phyloP scores from a whole-genome alignment of 139 green algal genomes.

The Desmodesmus armatus region DNA sequence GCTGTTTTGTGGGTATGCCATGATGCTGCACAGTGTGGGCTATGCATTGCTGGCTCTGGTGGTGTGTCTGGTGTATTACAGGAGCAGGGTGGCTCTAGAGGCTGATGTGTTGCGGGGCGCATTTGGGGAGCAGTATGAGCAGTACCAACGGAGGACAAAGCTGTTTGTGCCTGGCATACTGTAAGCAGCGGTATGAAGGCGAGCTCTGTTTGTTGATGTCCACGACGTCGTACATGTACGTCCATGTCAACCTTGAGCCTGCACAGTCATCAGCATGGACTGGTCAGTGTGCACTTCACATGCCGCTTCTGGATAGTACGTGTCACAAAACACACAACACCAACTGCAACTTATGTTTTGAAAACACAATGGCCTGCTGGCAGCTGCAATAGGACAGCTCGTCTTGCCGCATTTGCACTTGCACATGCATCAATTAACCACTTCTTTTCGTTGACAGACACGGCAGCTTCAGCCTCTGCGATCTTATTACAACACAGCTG shows the following conservation, averaged over 20 bases:
- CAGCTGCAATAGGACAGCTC: neutral
- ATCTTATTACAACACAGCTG: too few relatives aligned
- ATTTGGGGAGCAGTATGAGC: slow-evolving; percentile 60
- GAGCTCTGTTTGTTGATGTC: neutral
- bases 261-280: neutral
- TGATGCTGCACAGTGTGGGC: slow-evolving; percentile 58
- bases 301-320: neutral
- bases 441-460: too few relatives aligned
- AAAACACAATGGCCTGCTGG: neutral
- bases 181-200: neutral
- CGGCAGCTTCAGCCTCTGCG: too few relatives aligned
- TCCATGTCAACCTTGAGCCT: neutral
- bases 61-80: slow-evolving; percentile 61
- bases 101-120: slow-evolving; percentile 45
- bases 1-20: slow-evolving; percentile 69
- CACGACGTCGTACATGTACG: neutral
- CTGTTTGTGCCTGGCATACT: slow-evolving; percentile 47
- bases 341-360: neutral
- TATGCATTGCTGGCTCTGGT: slow-evolving; percentile 47
- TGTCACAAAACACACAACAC: neutral
- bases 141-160: slow-evolving; percentile 49
- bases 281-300: neutral
- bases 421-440: too few relatives aligned
- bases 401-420: neutral
- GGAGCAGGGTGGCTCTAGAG: slow-evolving; percentile 49